A percentile compares a stretch with the other conserved stretches of the same genome.
phyloP scores from a whole-genome alignment of 1,284 basidiomycete genomes.

The Sparassis latifolia region DNA sequence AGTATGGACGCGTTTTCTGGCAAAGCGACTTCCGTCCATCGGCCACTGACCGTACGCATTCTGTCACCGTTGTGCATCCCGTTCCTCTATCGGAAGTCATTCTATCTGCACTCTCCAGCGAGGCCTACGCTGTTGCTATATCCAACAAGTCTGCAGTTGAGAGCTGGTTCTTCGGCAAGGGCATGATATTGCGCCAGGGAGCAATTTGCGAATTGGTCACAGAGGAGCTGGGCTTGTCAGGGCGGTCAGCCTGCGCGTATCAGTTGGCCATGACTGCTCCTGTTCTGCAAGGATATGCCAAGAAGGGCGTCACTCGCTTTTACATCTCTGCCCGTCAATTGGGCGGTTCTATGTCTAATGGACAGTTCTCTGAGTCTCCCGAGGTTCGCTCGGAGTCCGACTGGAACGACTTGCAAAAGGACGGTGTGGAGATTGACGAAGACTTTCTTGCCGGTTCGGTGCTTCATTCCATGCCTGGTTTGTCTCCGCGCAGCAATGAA shows the following conservation, averaged over 20 bases:
- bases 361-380: conserved; percentile 9
- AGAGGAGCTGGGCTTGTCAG: conserved; percentile 6
- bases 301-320: conserved; percentile 47
- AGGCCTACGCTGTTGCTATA: conserved; percentile 20
- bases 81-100: conserved; percentile 25
- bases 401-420: conserved; percentile 16
- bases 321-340: conserved; percentile 38
- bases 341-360: conserved; percentile 6
- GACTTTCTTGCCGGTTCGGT: conserved; percentile 58
- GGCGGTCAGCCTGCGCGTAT: not conserved
- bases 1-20: conserved; percentile 12
- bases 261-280: conserved; percentile 56
- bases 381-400: conserved; percentile 12
- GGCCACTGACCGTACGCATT: conserved; percentile 20
- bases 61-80: conserved; percentile 13
- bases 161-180: conserved; percentile 32
- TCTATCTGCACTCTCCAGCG: conserved; percentile 21
- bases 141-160: conserved; percentile 27
- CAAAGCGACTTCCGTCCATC: not conserved
- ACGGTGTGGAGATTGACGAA: conserved; percentile 49
- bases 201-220: conserved; percentile 29
- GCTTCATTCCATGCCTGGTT: conserved; percentile 11
- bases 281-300: conserved; percentile 62
- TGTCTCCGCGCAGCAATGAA: conserved; percentile 1
- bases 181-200: conserved; percentile 44